Conservation (phyloP, 1,284 basidiomycete species). For the Xerocomus amazonicus region DNA sequence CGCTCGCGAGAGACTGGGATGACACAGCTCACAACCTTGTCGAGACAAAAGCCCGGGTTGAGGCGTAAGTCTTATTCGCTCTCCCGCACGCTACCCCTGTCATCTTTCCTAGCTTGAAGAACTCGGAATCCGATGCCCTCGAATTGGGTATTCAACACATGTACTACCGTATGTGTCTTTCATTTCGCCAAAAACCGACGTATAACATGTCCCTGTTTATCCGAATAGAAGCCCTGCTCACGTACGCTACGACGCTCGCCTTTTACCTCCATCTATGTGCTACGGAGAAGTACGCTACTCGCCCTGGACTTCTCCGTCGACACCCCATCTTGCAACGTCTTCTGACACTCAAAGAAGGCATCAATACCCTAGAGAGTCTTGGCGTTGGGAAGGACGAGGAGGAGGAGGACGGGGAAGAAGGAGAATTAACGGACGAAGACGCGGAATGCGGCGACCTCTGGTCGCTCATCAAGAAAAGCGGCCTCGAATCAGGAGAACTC, state of each 20-base stretch:
- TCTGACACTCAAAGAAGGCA: conserved; percentile 80
- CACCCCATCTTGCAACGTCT: conserved; percentile 84
- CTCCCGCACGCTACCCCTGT: not conserved
- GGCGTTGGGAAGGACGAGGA: conserved; percentile 56
- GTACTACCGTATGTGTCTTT: conserved; percentile 61
- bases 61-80: conserved; percentile 43
- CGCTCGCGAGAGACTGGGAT: conserved; percentile 73
- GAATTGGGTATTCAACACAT: conserved; percentile 68
- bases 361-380: conserved; percentile 80
- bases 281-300: conserved; percentile 56
- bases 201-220: conserved; percentile 2
- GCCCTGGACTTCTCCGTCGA: conserved; percentile 62
- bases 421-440: conserved; percentile 21
- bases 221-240: conserved; percentile 74
- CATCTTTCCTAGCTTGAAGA: conserved; percentile 42
- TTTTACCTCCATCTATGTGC: conserved; percentile 91
- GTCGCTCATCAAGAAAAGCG: conserved; percentile 26
- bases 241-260: conserved; percentile 87
- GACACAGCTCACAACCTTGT: conserved; percentile 57
- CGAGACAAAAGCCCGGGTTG: conserved; percentile 52
- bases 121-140: conserved; percentile 45
- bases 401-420: conserved; percentile 35
- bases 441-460: conserved; percentile 27
- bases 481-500: conserved; percentile 54
- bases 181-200: not conserved